Base-by-base conservation (phyloP, 495 filamentous ascomycete genomes). In the Hypoxylon fuscum region DNA sequence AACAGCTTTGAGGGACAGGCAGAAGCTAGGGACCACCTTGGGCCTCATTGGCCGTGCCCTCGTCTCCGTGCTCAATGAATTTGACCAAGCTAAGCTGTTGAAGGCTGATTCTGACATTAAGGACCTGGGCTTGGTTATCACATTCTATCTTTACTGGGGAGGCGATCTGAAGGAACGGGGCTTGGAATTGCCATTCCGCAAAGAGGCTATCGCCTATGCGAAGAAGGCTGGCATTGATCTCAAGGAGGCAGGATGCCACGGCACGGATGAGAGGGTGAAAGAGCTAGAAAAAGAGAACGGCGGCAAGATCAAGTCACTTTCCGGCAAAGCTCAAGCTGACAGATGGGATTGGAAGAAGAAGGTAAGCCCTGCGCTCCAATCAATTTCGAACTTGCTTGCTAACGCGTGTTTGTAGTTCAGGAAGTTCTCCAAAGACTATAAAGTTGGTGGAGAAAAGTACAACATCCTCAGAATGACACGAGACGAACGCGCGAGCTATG, bases 311-410 rank as follows among this genome's bases (percentile, higher is more conserved):
- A 57, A 61, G 51, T 41, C 63, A 15, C 45, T 61, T 49, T 45
- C 52, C 11, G 47, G 57, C 17, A 15, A 14, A 10, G 17, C 57
- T 6, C 60, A 49, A 32, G 17, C 41, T 1, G 63, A 66, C n/a
- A 57, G 51, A 34, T 61, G 56, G 56, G 63, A 60, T 6, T 66
- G 57, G 63, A 66, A 52, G 47, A 56, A 43, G 41, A 57, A 66
- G 42, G 63, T 61, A 38, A 43, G 50, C 31, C 41, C 12, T 8
- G 7, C 11, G n/a, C 3, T 7, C 31, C 8, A 1, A 1, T 27
- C 21, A 3, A 18, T 40, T 8, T 51, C 3, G 9, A 21, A 7
- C 22, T 9, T 0, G 0, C 34, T 53, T 25, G 14, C 41, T 47
- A 12, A 66, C 47, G 12, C 41, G 41, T 10, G 27, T 8, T 27